Percentiles rank a stretch among this genome's conserved stretches.
phyloP scores from a whole-genome alignment of 768 basidiomycete genomes.

The Amanita molliuscula region DNA sequence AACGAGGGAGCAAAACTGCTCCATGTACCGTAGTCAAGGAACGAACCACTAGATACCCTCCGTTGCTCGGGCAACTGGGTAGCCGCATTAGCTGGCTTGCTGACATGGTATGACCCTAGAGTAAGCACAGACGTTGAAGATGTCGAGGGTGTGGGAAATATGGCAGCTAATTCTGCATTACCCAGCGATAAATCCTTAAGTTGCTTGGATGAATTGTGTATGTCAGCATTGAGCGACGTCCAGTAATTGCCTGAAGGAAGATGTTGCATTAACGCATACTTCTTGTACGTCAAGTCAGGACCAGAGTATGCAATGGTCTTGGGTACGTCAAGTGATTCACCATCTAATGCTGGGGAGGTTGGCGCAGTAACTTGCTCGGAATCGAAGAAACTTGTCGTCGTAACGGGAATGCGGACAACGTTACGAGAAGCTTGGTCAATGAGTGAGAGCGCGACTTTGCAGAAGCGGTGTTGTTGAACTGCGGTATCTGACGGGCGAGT shows the following conservation, averaged over 20 bases:
- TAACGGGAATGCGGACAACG: slow-evolving; percentile 32
- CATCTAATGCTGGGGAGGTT: slow-evolving; percentile 9
- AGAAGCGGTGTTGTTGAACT: slow-evolving; percentile 64
- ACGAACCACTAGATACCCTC: slow-evolving; percentile 50
- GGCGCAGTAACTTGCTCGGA: slow-evolving; percentile 7
- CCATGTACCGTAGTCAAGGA: slow-evolving; percentile 71
- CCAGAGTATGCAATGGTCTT: slow-evolving; percentile 6
- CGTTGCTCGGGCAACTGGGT: slow-evolving; percentile 38
- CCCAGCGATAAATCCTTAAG: slow-evolving; percentile 47
- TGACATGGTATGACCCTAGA: slow-evolving; percentile 47
- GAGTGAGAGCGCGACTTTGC: slow-evolving; percentile 60
- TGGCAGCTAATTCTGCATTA: slow-evolving; percentile 66
- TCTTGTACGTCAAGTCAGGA: slow-evolving; percentile 20
- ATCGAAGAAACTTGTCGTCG: slow-evolving; percentile 33
- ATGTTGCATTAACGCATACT: slow-evolving; percentile 71
- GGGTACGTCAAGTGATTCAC: slow-evolving; percentile 8
- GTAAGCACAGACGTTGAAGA: slow-evolving; percentile 26
- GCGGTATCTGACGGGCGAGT: slow-evolving; percentile 54
- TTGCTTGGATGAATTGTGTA: slow-evolving; percentile 24
- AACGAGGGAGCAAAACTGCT: slow-evolving; percentile 73
- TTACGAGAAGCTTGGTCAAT: slow-evolving; percentile 59
- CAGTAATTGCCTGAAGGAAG: slow-evolving; percentile 73
- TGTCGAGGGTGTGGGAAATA: slow-evolving; percentile 54
- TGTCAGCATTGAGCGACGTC: slow-evolving; percentile 53
- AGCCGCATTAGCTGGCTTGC: slow-evolving; percentile 24